phyloP scores from a whole-genome alignment of 1,284 basidiomycete species.

The Ustilago shanxiensis region DNA sequence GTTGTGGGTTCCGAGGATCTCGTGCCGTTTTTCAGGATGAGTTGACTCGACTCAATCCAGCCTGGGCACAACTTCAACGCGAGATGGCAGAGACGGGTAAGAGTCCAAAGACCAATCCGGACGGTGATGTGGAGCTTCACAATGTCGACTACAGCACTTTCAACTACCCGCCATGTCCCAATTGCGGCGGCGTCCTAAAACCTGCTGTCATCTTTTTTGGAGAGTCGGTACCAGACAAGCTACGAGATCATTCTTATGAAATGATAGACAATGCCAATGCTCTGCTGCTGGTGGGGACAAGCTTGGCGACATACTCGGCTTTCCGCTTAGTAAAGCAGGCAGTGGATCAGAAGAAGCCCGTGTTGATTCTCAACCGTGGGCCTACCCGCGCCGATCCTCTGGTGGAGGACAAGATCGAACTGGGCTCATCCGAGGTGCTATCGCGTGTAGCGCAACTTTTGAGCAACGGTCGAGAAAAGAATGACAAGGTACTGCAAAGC shows the following conservation, averaged over 20 bases:
- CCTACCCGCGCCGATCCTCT: constrained; percentile 65
- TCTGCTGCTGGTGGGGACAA: constrained; percentile 64
- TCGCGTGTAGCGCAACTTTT: constrained; percentile 30
- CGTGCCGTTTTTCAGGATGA: constrained; percentile 65
- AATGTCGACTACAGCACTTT: constrained; percentile 67
- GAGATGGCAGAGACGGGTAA: constrained; percentile 55
- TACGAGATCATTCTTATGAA: constrained; percentile 51
- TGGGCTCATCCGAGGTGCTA: constrained; percentile 63
- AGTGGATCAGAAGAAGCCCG: constrained; percentile 50
- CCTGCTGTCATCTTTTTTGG: constrained; percentile 69
- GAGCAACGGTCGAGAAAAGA: constrained; percentile 35
- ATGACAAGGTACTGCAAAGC: constrained; percentile 49
- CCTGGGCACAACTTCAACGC: constrained; percentile 61
- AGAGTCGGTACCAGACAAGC: constrained; percentile 61
- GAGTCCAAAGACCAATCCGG: constrained; percentile 67
- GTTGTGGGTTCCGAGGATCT: constrained; percentile 60
- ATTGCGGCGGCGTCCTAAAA: constrained; percentile 68
- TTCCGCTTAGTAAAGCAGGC: constrained; percentile 65
- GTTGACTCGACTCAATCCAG: constrained; percentile 62
- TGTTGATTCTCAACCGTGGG: constrained; percentile 67
- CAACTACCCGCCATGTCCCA: constrained; percentile 64
- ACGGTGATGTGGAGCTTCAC: constrained; percentile 67
- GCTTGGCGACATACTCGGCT: constrained; percentile 68
- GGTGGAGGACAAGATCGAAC: constrained; percentile 58
- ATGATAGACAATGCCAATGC: constrained; percentile 54